Evolutionary conservation across 2,329 filamentous ascomycete species (phyloP).

Genomic region (Epichloe scottii): DNA sequence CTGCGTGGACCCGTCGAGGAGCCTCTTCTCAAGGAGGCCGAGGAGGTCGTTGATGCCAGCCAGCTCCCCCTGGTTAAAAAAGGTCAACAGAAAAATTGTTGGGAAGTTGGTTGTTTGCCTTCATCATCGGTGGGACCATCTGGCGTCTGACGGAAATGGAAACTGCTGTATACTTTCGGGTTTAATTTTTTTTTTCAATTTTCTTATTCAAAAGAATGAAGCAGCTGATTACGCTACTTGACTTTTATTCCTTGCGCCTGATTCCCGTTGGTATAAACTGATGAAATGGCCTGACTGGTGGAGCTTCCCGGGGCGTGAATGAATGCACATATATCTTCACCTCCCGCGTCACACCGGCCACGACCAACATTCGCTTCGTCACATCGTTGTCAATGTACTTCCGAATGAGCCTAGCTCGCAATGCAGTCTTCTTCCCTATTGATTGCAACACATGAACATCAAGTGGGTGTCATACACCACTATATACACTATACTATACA

Average conservation of each 20-base stretch:
- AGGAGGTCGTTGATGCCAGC: conserved; percentile 90
- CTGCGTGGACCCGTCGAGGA: conserved; percentile 64
- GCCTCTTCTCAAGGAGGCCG: conserved; percentile 65
- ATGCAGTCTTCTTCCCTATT: too few relatives aligned
- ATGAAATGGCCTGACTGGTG: neutral
- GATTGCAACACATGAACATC: too few relatives aligned
- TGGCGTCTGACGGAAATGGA: conserved; percentile 10
- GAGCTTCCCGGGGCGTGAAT: neutral
- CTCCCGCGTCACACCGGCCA: too few relatives aligned
- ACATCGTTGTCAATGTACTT: too few relatives aligned
- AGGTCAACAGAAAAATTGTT: too few relatives aligned
- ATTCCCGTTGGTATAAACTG: conserved; percentile 30
- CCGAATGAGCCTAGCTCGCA: too few relatives aligned
- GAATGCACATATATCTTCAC: too few relatives aligned
- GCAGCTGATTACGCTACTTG: conserved; percentile 3
- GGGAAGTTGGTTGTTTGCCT: neutral
- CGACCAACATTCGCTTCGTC: too few relatives aligned
- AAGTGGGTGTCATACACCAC: too few relatives aligned
- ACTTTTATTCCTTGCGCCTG: conserved; percentile 5
- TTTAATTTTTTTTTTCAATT: conserved; percentile 7
- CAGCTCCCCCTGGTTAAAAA: conserved; percentile 75
- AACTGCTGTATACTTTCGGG: conserved; percentile 4
- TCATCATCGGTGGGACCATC: neutral
- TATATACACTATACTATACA: too few relatives aligned
- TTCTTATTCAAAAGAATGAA: neutral